phyloP scores from a whole-genome alignment of 106 monocot genomes.

The Ottelia alismoides region DNA sequence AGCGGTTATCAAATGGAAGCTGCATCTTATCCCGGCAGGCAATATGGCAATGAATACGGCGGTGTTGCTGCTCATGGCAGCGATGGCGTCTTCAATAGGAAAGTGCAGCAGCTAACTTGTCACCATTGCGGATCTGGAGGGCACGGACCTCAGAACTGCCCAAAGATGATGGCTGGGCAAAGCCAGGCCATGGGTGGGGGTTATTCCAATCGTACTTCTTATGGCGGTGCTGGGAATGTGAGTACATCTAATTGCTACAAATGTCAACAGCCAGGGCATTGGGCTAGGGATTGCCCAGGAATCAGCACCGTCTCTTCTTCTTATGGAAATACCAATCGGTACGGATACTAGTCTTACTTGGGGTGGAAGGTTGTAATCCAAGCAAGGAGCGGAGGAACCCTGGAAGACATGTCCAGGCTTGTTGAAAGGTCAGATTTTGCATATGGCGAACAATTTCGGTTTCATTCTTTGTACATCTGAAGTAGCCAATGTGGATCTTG shows the following conservation, averaged over 20 bases:
- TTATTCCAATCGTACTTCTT: conserved; percentile 16
- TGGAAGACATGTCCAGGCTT: too few relatives aligned
- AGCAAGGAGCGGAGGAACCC: too few relatives aligned
- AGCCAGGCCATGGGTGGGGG: conserved; percentile 28
- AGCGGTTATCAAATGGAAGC: too few relatives aligned
- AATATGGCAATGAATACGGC: conserved; percentile 1
- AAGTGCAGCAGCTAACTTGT: neutral
- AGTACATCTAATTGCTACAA: conserved; percentile 43
- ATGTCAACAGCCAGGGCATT: conserved; percentile 77
- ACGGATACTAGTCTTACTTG: too few relatives aligned
- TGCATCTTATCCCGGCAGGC: neutral
- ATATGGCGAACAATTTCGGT: too few relatives aligned
- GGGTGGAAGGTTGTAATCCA: too few relatives aligned
- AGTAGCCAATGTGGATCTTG: too few relatives aligned
- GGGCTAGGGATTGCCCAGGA: conserved; percentile 75
- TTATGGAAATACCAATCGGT: conserved; percentile 13
- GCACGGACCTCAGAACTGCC: conserved; percentile 5
- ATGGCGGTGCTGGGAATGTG: conserved; percentile 12
- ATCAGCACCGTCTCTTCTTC: conserved; percentile 2
- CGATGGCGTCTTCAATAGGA: too few relatives aligned
- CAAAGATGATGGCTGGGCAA: neutral
- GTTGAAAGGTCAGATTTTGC: too few relatives aligned
- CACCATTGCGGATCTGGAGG: conserved; percentile 2
- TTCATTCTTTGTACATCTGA: too few relatives aligned
- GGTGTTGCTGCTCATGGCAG: conserved; percentile 1